Percentiles rank a stretch among this genome's conserved stretches.
phyloP scores from a whole-genome alignment of 176 grass and related monocot species.

The Rhynchospora breviuscula region DNA sequence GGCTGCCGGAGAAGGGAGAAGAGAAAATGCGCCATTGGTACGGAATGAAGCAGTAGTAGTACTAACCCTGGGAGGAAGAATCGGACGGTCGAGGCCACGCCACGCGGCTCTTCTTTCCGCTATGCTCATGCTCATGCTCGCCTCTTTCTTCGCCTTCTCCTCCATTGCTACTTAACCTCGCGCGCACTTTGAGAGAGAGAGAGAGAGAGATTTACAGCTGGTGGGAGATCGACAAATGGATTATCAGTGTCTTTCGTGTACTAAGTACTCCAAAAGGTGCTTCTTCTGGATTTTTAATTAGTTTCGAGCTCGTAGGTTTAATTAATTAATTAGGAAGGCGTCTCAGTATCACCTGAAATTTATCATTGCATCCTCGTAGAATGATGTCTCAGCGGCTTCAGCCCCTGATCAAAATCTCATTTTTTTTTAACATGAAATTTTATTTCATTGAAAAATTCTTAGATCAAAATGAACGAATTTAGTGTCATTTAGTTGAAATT shows the following conservation, averaged over 20 bases:
- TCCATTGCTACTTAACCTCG: not conserved
- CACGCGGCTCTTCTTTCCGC: conserved; percentile 22
- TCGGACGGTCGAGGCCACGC: conserved; percentile 8
- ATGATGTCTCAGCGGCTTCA: not conserved
- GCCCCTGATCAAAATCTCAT: too few relatives aligned
- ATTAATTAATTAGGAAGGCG: not conserved
- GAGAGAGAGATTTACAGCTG: not conserved
- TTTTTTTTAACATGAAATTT: too few relatives aligned
- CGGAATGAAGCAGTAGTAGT: conserved; percentile 17
- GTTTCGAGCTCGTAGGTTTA: not conserved
- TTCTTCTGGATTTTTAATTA: not conserved
- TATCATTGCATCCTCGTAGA: not conserved
- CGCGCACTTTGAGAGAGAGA: not conserved
- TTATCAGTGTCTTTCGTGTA: not conserved
- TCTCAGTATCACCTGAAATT: not conserved
- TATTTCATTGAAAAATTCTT: too few relatives aligned
- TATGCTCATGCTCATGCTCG: conserved; percentile 20
- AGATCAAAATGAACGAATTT: too few relatives aligned
- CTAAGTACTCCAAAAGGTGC: not conserved
- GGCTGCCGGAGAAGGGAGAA: conserved; percentile 15
- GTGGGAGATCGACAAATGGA: not conserved
- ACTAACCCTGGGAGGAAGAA: conserved; percentile 20
- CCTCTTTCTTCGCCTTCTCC: conserved; percentile 6
- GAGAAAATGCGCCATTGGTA: not conserved
- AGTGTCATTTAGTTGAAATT: too few relatives aligned